Evolutionary conservation across 2,329 filamentous ascomycete genomes (phyloP), one percentile per base, ranked within the genome.

Genomic region (Aspergillus sp.): DNA sequence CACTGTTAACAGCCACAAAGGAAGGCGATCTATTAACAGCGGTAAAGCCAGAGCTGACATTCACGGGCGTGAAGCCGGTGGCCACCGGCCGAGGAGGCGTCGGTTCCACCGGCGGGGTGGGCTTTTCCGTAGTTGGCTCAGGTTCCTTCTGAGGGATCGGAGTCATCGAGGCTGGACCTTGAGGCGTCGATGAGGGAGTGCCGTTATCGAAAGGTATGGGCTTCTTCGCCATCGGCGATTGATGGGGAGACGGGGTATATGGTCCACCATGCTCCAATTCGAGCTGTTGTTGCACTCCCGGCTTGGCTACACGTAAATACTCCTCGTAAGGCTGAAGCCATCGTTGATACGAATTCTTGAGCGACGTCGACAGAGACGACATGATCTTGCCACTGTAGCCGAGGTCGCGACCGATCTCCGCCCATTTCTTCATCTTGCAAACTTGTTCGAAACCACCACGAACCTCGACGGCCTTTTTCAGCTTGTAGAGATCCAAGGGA

Each of bases 371-470:
- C 44, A 99, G 77, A 8, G 94, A 97, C 2, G 93, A 97, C 94
- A 99, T 99, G 58, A 99, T 99, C 77, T 99, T 99, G 68, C 94
- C 94, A 67, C 93, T 97, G 73, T 99, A 99, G 50, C 94, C 94
- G 45, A 99, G 77, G 69, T 97, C 94, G 65, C 94, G 86, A 32
- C 94, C 94, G 62, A 99, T 97, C 72, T 99, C 94, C 14, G 94
- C 94, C 94, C 94, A 99, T 76, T 97, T 97, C 76, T 99, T 99
- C 51, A 87, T 82, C 73, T 96, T 96, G 80, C 94, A 99, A 42
- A 99, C 94, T 66, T 89, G 89, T 50, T 96, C 92, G 63, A 99
- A 99, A 3, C 94, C 94, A 44, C 94, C 94, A 56, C 94, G 85
- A 26, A 90, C 87, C 68, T 97, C 94, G 33, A 99, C 94, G 1